A percentile compares a stretch with the other conserved stretches of the same genome.
Evolutionary conservation across 371 early-diverging fungal species (phyloP).

Genomic region (Apophysomyces trapeziformis): DNA sequence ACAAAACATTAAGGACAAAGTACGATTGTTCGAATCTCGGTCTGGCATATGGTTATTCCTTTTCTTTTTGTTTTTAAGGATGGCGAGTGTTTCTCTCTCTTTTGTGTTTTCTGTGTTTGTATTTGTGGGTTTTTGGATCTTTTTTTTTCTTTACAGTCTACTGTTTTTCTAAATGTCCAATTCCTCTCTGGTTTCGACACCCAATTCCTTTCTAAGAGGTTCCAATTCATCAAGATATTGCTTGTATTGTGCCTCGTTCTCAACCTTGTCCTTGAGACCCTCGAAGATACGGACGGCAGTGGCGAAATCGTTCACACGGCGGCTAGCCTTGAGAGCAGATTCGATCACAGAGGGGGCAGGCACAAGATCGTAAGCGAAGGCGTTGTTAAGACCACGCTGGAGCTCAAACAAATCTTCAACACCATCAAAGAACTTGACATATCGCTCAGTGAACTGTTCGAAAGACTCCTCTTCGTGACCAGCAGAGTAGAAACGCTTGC

Average conservation of each 20-base stretch:
- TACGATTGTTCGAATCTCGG: too few relatives aligned
- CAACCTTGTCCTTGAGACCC: slow-evolving; percentile 89
- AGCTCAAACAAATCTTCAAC: slow-evolving; percentile 96
- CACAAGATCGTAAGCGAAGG: slow-evolving; percentile 95
- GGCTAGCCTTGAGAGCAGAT: slow-evolving; percentile 88
- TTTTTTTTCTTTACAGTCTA: too few relatives aligned
- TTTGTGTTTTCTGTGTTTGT: too few relatives aligned
- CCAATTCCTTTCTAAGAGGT: slow-evolving; percentile 86
- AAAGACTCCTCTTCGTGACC: slow-evolving; percentile 78
- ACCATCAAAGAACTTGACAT: slow-evolving; percentile 87
- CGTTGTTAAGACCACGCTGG: slow-evolving; percentile 96
- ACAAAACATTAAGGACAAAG: too few relatives aligned
- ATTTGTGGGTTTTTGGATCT: too few relatives aligned
- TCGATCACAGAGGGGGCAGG: slow-evolving; percentile 87
- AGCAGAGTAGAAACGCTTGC: slow-evolving; percentile 66
- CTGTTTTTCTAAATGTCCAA: slow-evolving; percentile 63
- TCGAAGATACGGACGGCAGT: slow-evolving; percentile 94
- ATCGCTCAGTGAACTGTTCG: slow-evolving; percentile 81
- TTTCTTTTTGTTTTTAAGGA: too few relatives aligned
- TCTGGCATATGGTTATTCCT: too few relatives aligned
- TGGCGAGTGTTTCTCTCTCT: too few relatives aligned
- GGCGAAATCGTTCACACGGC: slow-evolving; percentile 91
- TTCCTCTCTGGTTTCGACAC: slow-evolving; percentile 87
- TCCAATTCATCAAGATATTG: slow-evolving; percentile 87
- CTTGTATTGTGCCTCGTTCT: slow-evolving; percentile 83